These are phyloP conservation scores for Leucocoprinus sp. DNA, from an alignment of 768 basidiomycete genomes.

Conservation along the genomic window DNA sequence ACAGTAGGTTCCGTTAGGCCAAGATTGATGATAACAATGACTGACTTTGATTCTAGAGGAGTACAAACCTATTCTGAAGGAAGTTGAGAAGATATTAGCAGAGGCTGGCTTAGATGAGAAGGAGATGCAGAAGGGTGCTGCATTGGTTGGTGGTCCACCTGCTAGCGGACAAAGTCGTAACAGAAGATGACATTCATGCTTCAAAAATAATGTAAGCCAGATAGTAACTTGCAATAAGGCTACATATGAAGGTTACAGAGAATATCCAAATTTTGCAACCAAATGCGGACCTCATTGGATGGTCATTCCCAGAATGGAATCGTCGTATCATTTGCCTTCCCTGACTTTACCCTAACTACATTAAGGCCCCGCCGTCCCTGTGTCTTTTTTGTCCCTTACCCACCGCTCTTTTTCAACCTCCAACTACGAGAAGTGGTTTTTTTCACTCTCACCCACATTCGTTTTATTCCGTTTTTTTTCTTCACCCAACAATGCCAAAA, in stretches of 20 bases:
- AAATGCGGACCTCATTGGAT: too few relatives aligned
- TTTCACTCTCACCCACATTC: constrained; percentile 9
- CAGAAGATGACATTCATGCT: constrained; percentile 22
- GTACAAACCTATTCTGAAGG: constrained; percentile 76
- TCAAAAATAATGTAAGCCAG: neutral
- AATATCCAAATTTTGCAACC: neutral
- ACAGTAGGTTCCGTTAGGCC: constrained; percentile 38
- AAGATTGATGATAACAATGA: neutral
- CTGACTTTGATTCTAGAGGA: constrained; percentile 30
- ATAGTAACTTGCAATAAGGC: neutral
- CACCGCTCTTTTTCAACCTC: constrained; percentile 10
- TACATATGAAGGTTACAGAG: neutral
- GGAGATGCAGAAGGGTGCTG: constrained; percentile 59
- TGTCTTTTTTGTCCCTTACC: neutral
- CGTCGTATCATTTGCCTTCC: constrained; percentile 4
- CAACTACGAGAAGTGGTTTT: constrained; percentile 9
- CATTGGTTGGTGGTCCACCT: constrained; percentile 27
- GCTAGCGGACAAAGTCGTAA: constrained; percentile 45
- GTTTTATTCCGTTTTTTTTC: constrained; percentile 2
- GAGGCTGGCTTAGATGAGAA: constrained; percentile 84
- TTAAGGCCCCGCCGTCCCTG: constrained; percentile 1
- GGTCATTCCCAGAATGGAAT: constrained; percentile 1
- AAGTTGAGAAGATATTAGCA: constrained; percentile 75
- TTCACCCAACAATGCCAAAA: neutral
- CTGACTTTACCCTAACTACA: constrained; percentile 4